Evolutionary conservation across 2,329 filamentous ascomycete genomes (phyloP).

Genomic region (Aspergillus sp.): DNA sequence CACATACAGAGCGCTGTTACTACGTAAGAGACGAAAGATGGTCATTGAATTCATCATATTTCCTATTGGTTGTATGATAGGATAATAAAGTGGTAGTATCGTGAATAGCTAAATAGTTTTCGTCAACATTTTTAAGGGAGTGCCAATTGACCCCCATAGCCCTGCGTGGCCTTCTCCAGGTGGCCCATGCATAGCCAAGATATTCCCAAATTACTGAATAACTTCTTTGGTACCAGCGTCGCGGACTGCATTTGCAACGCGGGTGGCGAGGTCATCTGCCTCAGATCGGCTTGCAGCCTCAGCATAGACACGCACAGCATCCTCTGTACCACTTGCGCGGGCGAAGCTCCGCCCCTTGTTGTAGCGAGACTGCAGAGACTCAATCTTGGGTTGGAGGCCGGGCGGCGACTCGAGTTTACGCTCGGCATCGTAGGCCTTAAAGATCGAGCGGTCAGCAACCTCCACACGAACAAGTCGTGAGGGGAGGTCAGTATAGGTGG

Average conservation of each 20-base stretch:
- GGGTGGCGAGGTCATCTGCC: slow-evolving; percentile 84
- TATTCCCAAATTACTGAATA: slow-evolving; percentile 12
- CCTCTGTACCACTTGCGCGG: slow-evolving; percentile 90
- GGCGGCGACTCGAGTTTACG: slow-evolving; percentile 76
- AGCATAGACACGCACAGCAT: slow-evolving; percentile 92
- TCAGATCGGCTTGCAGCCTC: slow-evolving; percentile 88
- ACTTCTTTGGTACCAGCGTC: slow-evolving; percentile 45
- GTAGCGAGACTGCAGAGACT: slow-evolving; percentile 85
- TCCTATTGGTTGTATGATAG: slow-evolving; percentile 14
- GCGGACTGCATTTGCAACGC: slow-evolving; percentile 74
- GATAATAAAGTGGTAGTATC: slow-evolving; percentile 8
- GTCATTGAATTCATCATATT: slow-evolving; percentile 19
- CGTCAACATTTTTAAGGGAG: slow-evolving; percentile 1
- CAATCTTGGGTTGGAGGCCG: slow-evolving; percentile 81
- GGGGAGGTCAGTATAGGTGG: slow-evolving; percentile 89
- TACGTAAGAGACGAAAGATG: background rate
- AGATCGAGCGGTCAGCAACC: slow-evolving; percentile 82
- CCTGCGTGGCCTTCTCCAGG: background rate
- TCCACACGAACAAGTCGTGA: slow-evolving; percentile 94
- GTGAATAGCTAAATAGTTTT: slow-evolving; percentile 6
- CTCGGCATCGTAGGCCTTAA: slow-evolving; percentile 91
- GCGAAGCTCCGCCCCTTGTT: slow-evolving; percentile 87
- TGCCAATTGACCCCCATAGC: background rate
- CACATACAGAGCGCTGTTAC: background rate
- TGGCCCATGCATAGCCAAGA: background rate